Evolutionary conservation across 352 stramenopile genomes (phyloP).

Genomic region (Pythium phragmitis): DNA sequence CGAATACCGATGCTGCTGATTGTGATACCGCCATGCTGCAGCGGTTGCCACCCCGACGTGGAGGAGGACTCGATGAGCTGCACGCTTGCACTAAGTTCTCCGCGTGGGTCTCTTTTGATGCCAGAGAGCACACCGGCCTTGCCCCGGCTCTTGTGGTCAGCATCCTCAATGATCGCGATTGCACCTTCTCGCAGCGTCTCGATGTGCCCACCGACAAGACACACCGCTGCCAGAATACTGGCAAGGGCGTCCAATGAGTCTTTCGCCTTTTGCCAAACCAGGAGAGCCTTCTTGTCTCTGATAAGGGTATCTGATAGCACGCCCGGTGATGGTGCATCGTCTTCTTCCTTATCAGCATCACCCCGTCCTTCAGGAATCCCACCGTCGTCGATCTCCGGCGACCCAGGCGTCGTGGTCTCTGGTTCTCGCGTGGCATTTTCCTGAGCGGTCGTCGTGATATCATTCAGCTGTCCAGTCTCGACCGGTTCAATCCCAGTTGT

Average conservation of each 20-base stretch:
- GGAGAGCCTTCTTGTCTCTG: constrained; percentile 68
- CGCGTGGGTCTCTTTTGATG: constrained; percentile 31
- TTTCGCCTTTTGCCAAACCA: constrained; percentile 76
- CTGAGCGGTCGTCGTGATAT: constrained; percentile 19
- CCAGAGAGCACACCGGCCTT: constrained; percentile 40
- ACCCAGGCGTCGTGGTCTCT: constrained; percentile 43
- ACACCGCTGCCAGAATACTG: constrained; percentile 59
- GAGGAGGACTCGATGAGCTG: constrained; percentile 11
- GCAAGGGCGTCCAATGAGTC: constrained; percentile 60
- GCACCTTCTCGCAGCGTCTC: constrained; percentile 72
- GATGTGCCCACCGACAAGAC: constrained; percentile 70
- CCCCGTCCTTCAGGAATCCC: constrained; percentile 16
- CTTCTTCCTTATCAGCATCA: constrained; percentile 20
- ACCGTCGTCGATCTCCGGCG: constrained; percentile 58
- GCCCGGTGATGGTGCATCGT: not conserved
- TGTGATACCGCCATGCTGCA: constrained; percentile 12
- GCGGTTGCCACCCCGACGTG: constrained; percentile 9
- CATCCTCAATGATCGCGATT: constrained; percentile 49
- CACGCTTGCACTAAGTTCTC: constrained; percentile 25
- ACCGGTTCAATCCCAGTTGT: constrained; percentile 9
- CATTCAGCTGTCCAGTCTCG: constrained; percentile 26
- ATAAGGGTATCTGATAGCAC: constrained; percentile 7
- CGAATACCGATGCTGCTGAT: constrained; percentile 37
- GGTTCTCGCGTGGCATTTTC: constrained; percentile 46
- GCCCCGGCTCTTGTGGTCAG: constrained; percentile 38